Conservation (phyloP, 768 basidiomycete species). For the Tricholoma furcatifolium region DNA sequence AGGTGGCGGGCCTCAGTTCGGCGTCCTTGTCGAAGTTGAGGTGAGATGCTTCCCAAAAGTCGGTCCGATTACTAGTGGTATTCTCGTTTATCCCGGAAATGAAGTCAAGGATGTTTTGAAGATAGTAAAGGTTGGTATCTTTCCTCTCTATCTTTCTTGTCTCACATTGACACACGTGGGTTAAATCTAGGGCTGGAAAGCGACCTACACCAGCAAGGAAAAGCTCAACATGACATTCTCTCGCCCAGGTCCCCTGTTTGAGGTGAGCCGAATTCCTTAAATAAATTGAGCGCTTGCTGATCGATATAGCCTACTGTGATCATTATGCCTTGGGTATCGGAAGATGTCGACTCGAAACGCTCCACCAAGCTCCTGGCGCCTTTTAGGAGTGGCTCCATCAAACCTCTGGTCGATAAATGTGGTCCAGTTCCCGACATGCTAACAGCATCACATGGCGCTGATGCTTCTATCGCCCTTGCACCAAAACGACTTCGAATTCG, state of each 20-base stretch:
- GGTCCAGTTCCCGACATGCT: slow-evolving; percentile 9
- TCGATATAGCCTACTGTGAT: background rate
- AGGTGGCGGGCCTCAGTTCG: slow-evolving; percentile 24
- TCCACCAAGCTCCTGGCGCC: slow-evolving; percentile 17
- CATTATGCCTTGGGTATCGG: slow-evolving; percentile 19
- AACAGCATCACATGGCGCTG: slow-evolving; percentile 16
- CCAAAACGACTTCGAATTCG: slow-evolving; percentile 16
- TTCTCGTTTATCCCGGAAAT: slow-evolving; percentile 15
- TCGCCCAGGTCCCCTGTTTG: no score
- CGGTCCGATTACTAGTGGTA: slow-evolving; percentile 7
- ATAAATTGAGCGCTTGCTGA: background rate
- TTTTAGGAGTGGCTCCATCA: slow-evolving; percentile 15
- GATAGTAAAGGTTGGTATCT: slow-evolving; percentile 6
- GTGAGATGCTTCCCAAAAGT: slow-evolving; percentile 14
- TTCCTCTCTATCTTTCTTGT: background rate
- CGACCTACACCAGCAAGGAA: no score
- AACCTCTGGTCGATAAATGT: slow-evolving; percentile 14
- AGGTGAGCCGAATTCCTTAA: no score
- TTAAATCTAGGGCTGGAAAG: no score
- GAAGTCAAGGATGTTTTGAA: slow-evolving; percentile 12
- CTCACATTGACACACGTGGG: background rate
- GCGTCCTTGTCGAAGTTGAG: slow-evolving; percentile 19
- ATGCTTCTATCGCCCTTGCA: slow-evolving; percentile 12
- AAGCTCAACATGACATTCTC: no score
- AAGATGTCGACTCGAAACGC: background rate